Percentiles rank a stretch among this genome's conserved stretches.
Evolutionary conservation across 306 rosid species (phyloP).

Genomic region (Sesbania bispinosa): DNA sequence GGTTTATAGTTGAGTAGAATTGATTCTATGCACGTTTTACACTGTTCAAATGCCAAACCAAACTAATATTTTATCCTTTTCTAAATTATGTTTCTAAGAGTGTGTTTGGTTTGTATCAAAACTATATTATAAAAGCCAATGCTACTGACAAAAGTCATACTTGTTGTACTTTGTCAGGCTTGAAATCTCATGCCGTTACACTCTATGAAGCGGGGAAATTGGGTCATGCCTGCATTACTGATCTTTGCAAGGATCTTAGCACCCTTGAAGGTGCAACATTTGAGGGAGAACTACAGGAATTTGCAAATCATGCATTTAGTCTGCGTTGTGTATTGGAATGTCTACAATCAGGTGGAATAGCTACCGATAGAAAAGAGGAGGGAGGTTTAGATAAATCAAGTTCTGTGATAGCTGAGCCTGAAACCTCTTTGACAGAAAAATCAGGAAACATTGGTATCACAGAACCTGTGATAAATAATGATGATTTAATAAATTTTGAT

Average conservation of each 20-base stretch:
- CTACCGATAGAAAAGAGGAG: slow-evolving; percentile 38
- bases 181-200: slow-evolving; percentile 97
- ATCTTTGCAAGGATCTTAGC: slow-evolving; percentile 93
- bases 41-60: too few species aligned
- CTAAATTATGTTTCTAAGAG: too few species aligned
- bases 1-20: too few species aligned
- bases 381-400: slow-evolving; percentile 39
- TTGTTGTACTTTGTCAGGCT: slow-evolving; percentile 52
- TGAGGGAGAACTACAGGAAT: slow-evolving; percentile 95
- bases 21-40: too few species aligned
- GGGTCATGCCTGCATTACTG: slow-evolving; percentile 86
- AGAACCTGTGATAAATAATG: slow-evolving; percentile 31
- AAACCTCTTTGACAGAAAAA: slow-evolving; percentile 37
- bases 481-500: slow-evolving; percentile 33
- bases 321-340: slow-evolving; percentile 90
- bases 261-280: slow-evolving; percentile 81
- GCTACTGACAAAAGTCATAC: background rate
- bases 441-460: slow-evolving; percentile 29
- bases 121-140: too few species aligned
- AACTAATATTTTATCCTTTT: too few species aligned
- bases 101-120: too few species aligned
- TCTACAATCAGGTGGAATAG: slow-evolving; percentile 77
- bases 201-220: slow-evolving; percentile 94
- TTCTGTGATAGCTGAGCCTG: slow-evolving; percentile 38
- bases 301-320: slow-evolving; percentile 96